Conservation (phyloP, 73 alveolate genomes). For the Uronychia setigera region DNA sequence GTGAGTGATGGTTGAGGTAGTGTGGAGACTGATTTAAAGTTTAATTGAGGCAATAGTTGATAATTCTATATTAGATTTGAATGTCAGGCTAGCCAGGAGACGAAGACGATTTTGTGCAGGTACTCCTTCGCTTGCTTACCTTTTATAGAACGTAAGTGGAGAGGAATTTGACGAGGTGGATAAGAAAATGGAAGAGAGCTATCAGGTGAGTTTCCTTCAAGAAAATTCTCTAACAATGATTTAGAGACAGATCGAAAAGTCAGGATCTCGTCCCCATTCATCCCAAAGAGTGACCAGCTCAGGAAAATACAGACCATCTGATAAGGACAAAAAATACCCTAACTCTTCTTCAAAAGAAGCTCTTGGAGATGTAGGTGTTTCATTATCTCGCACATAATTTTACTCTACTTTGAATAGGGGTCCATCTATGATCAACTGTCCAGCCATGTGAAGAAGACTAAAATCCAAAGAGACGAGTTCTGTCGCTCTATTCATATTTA, state of each 20-base stretch:
- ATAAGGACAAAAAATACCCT: conserved; percentile 2
- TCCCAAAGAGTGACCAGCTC: conserved; percentile 5
- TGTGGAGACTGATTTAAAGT: neutral
- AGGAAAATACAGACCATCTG: conserved; percentile 50
- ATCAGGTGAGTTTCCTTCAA: conserved; percentile 9
- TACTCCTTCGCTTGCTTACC: neutral
- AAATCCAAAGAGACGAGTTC: conserved; percentile 41
- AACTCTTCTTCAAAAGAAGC: neutral
- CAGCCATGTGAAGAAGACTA: conserved; percentile 14
- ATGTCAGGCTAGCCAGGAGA: neutral
- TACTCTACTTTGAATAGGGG: neutral
- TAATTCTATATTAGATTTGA: neutral
- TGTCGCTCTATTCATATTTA: conserved; percentile 47
- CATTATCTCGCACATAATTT: neutral
- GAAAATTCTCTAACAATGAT: neutral
- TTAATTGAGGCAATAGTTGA: conserved; percentile 3
- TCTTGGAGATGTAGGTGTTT: neutral
- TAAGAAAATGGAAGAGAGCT: conserved; percentile 43
- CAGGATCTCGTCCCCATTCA: conserved; percentile 37
- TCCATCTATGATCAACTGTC: conserved; percentile 26
- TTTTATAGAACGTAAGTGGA: conserved; percentile 43
- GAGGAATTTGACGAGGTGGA: conserved; percentile 59
- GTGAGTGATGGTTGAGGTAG: no score
- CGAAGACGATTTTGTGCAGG: neutral
- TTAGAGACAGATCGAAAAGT: conserved; percentile 10